Percentiles rank a stretch among this genome's conserved stretches.
These are phyloP conservation scores for Atalantia buxifolia DNA, from an alignment of 345 rosid species.

Conservation along the genomic window DNA sequence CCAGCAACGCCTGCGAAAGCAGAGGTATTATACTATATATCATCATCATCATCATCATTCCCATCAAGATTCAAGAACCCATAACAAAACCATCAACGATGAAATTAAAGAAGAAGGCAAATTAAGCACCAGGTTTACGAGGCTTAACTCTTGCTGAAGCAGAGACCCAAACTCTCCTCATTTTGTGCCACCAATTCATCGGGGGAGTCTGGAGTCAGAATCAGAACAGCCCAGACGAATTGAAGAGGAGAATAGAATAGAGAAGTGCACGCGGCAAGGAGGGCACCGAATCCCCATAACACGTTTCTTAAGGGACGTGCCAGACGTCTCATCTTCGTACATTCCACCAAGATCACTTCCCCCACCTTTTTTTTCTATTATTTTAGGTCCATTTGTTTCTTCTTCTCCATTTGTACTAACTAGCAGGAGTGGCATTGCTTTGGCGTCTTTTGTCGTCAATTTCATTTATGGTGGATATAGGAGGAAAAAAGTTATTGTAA, in stretches of 20 bases:
- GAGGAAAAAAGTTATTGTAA: neutral
- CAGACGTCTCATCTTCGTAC: neutral
- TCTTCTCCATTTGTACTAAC: neutral
- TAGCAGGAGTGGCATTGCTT: too few species aligned
- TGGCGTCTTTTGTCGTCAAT: neutral
- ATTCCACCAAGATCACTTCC: neutral
- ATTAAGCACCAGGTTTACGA: neutral
- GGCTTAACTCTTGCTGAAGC: neutral
- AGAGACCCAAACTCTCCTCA: neutral
- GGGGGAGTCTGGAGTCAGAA: neutral
- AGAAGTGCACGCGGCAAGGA: neutral
- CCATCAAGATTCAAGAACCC: neutral
- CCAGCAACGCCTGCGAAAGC: neutral
- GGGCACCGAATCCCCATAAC: neutral
- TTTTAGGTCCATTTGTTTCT: neutral
- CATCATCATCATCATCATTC: too few species aligned
- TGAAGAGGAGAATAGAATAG: neutral
- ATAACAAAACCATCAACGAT: neutral
- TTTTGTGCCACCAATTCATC: neutral
- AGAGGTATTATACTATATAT: too few species aligned
- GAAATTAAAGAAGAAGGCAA: neutral
- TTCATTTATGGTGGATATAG: neutral
- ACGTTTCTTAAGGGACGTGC: neutral
- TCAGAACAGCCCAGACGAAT: neutral
- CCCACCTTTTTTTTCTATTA: too few species aligned